Evolutionary conservation across 768 basidiomycete species (phyloP).

Genomic region (Xerocomellus chrysenteron): DNA sequence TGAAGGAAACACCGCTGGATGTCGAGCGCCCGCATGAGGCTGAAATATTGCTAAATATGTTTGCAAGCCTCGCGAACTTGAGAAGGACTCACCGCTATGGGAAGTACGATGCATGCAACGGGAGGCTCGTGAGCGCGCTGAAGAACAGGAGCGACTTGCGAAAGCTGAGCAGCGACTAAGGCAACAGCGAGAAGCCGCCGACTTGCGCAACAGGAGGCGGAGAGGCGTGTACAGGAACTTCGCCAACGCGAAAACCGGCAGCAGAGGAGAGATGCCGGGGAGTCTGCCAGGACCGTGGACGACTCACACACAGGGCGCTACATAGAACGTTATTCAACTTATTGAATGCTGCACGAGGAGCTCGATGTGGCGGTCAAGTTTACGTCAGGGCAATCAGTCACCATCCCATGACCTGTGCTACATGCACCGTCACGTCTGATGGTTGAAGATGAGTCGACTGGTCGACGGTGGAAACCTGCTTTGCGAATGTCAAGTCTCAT

Average conservation of each 20-base stretch:
- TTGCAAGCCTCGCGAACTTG: conserved; percentile 66
- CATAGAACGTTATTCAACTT: conserved; percentile 60
- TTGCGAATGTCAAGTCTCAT: conserved; percentile 47
- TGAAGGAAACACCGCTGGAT: conserved; percentile 15
- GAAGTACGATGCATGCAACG: conserved; percentile 52
- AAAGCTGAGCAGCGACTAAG: conserved; percentile 33
- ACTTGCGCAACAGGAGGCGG: conserved; percentile 29
- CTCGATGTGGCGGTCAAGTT: conserved; percentile 64
- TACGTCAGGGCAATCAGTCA: conserved; percentile 48
- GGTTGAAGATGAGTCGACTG: conserved; percentile 66
- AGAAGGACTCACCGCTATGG: conserved; percentile 60
- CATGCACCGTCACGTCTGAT: conserved; percentile 44
- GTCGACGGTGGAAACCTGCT: conserved; percentile 70
- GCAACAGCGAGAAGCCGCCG: conserved; percentile 26
- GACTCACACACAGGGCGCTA: conserved; percentile 54
- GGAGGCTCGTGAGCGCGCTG: conserved; percentile 40
- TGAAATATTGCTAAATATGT: conserved; percentile 61
- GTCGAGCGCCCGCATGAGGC: conserved; percentile 41
- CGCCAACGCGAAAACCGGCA: conserved; percentile 41
- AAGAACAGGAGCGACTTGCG: conserved; percentile 40
- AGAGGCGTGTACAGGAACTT: conserved; percentile 30
- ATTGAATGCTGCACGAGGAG: conserved; percentile 53
- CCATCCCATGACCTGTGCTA: conserved; percentile 78
- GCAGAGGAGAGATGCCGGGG: conserved; percentile 52
- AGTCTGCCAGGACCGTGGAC: conserved; percentile 61